Base-by-base conservation (phyloP, 768 basidiomycete species). In the Trametes punicea region DNA sequence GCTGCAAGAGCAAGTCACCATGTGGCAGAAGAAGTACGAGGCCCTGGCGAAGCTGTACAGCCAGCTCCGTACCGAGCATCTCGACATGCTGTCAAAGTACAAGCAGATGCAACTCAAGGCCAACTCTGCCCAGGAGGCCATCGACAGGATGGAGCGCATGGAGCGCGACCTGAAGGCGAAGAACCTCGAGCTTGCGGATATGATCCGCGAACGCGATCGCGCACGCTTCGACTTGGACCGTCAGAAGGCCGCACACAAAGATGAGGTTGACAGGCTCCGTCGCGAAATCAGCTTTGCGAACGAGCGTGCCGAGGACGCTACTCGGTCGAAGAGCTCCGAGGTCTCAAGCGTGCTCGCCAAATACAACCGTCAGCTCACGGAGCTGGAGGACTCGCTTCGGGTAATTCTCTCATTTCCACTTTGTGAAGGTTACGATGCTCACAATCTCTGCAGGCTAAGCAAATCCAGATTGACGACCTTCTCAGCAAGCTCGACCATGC, bases 11-110 rank as follows among this genome's bases (percentile, higher is more conserved):
- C 97, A 99, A 73, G 95, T 98, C 60, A 90, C 83, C 3, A 75
- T 96, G 13, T 99, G 97, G 97, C 87, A 93, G 53, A 95, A 92
- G 76, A 99, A 99, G 73, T 99, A 99, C 71, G 97, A 99, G 70
- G 93, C 96, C 0, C 79, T 99, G 56, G 97, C 97, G 40, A 99
- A 98, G 71, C 82, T 99, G 8, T 99, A 99, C 77, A 98, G 94
- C 65, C 97, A 98, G 69, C 84, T 99, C 9, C 90, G 97, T 51
- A 90, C 92, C 27, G 97, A 98, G 68, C 97, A 99, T 73, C 79
- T 99, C 40, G 97, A 99, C 59, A 90, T 98, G 85, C 83, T 99
- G 50, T 83, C 88, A 61, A 98, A 96, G 74, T 95, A 90, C 80
- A 99, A 98, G 77, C 88, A 90, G 62, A 82, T 98, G 81, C 95